Percentiles rank a stretch among this genome's conserved stretches.
phyloP scores from a whole-genome alignment of 2,329 filamentous ascomycete genomes.

The Colletotrichum cordylinicola region DNA sequence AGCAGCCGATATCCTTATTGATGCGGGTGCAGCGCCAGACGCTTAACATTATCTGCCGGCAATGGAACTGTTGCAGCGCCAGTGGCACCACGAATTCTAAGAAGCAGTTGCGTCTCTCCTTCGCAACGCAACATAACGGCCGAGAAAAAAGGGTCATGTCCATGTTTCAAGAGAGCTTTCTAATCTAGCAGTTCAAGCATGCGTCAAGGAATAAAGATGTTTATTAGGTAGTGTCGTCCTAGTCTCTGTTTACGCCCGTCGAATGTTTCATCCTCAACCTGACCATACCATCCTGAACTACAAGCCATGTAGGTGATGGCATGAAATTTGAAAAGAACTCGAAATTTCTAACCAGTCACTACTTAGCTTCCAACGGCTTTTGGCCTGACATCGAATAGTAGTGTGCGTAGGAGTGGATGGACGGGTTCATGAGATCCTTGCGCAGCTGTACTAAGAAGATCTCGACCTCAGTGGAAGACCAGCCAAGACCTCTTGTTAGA shows the following conservation, averaged over 20 bases:
- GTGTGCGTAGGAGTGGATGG: constrained; percentile 36
- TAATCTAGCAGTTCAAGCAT: background rate
- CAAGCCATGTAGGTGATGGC: background rate
- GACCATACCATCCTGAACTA: background rate
- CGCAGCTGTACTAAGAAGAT: background rate
- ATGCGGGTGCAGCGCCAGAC: background rate
- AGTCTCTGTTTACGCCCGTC: background rate
- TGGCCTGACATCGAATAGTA: background rate
- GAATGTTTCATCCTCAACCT: background rate
- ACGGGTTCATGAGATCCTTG: background rate
- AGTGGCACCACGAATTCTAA: background rate
- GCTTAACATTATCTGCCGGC: background rate
- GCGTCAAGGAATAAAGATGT: background rate
- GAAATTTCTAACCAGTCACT: background rate
- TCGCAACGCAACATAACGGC: background rate
- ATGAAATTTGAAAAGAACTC: background rate
- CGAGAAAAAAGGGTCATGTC: background rate
- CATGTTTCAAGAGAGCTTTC: background rate
- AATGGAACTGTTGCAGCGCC: background rate
- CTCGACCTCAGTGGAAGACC: background rate
- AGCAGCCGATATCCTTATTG: background rate
- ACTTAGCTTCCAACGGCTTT: background rate
- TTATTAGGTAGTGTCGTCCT: background rate
- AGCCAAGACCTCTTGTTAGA: background rate
- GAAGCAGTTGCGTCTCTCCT: background rate